A percentile compares a stretch with the other conserved stretches of the same genome.
phyloP scores from a whole-genome alignment of 352 stramenopile species.

The Globisporangium ultimum region DNA sequence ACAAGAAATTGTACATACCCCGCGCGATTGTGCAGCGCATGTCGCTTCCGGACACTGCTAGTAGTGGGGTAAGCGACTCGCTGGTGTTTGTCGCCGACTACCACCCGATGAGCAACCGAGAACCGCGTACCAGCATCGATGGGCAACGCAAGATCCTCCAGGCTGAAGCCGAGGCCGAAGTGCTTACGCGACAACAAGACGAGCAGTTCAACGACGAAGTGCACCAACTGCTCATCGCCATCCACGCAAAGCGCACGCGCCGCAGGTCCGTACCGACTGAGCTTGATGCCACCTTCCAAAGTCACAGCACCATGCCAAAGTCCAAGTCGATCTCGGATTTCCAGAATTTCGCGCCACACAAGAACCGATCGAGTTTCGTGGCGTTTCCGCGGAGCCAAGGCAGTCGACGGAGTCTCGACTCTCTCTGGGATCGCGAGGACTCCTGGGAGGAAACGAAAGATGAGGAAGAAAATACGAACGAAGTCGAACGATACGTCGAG shows the following conservation, averaged over 20 bases:
- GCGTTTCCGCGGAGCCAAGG: neutral
- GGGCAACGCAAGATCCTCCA: neutral
- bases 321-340: conserved; percentile 8
- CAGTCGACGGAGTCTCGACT: neutral
- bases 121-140: conserved; percentile 2
- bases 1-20: neutral
- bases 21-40: neutral
- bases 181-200: neutral
- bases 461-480: no score
- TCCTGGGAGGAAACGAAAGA: no score
- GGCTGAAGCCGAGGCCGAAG: neutral
- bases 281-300: neutral
- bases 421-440: neutral
- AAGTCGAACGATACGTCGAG: no score
- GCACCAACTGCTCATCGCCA: neutral
- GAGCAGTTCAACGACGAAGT: neutral
- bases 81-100: conserved; percentile 7
- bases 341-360: conserved; percentile 6
- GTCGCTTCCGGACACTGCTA: neutral
- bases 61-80: neutral
- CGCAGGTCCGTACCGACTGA: conserved; percentile 1
- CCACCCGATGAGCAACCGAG: neutral
- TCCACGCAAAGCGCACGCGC: neutral
- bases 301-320: neutral
- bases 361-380: neutral